Percentiles rank a stretch among this genome's conserved stretches.
Evolutionary conservation across 495 filamentous ascomycete genomes (phyloP).

Genomic region (Rhizodiscina lignyota): DNA sequence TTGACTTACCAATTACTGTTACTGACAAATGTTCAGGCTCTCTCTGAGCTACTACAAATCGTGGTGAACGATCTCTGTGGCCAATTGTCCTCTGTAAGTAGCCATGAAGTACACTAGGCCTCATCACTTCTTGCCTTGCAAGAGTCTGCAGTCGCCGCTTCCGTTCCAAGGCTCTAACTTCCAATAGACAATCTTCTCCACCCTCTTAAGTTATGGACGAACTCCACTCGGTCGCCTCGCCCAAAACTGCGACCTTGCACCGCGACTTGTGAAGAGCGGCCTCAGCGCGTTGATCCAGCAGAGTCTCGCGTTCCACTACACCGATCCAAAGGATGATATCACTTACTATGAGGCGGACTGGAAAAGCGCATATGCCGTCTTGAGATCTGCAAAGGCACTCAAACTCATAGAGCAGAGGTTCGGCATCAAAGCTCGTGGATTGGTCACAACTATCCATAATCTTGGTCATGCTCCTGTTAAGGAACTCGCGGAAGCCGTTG

Average conservation of each 20-base stretch:
- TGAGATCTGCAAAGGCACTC: constrained; percentile 69
- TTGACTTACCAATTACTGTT: too few relatives aligned
- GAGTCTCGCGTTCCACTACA: constrained; percentile 63
- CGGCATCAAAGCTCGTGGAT: constrained; percentile 47
- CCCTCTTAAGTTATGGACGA: constrained; percentile 60
- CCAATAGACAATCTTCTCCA: constrained; percentile 42
- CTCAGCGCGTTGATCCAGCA: constrained; percentile 76
- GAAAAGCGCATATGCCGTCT: constrained; percentile 57
- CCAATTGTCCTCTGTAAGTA: constrained; percentile 76
- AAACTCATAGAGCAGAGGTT: constrained; percentile 52
- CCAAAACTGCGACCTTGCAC: constrained; percentile 48
- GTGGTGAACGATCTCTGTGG: constrained; percentile 81
- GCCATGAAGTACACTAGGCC: neutral
- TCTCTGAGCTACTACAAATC: constrained; percentile 81
- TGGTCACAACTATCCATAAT: constrained; percentile 58
- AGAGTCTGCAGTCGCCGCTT: too few relatives aligned
- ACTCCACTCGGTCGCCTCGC: constrained; percentile 49
- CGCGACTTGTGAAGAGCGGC: constrained; percentile 55
- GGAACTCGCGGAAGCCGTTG: constrained; percentile 40
- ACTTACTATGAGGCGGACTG: constrained; percentile 70
- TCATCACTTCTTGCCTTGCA: neutral
- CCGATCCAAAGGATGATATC: constrained; percentile 39
- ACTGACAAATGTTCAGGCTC: too few relatives aligned
- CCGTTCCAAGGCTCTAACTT: constrained; percentile 1
- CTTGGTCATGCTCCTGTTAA: constrained; percentile 61